Evolutionary conservation across 2,329 filamentous ascomycete species (phyloP), one percentile per base, ranked within the genome.

Genomic region (Aspergillus sp.): DNA sequence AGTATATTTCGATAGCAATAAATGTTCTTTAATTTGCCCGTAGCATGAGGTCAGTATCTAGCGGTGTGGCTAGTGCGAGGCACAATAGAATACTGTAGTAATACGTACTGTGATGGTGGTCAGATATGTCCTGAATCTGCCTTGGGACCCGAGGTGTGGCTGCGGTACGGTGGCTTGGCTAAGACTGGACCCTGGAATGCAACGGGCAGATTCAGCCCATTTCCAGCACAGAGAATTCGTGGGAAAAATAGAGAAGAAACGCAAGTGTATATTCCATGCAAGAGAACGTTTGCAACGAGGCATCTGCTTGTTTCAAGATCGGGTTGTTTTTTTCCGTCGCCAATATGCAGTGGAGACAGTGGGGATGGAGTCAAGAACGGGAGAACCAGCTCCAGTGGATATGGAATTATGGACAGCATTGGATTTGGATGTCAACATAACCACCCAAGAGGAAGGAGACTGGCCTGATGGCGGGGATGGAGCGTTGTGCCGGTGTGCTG

Each of bases 121-220:
- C 40, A 44, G 41, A 44, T 24, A 14, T 44, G 41, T 12, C 15
- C 17, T n/a, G 31, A 53, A 39, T 53, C 51, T 46, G 51, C 51
- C 51, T 53, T 53, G 51, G 11, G 9, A 45, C 19, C 11, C 11
- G 44, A 37, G 52, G 23, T 55, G 53, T 55, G 53, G 53, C 53
- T 48, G 23, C 45, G 15, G 27, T 19, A 23, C 35, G n/a, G 51
- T 53, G 51, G 51, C 51, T 46, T 46, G 37, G 51, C 51, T 40
- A 41, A 46, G 51, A 43, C 51, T 53, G 21, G 41, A 54, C 41
- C 27, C 27, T n/a, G 23, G n/a, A 35, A 9, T 39, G 35, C 23
- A 31, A 31, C 27, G 4, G 49, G 45, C 45, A 35, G 45, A 48
- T 35, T 47, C 12, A 37, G 35, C 15, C 35, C 4, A 37, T 37